Evolutionary conservation across 129 eudicot species (phyloP).

Genomic region (Solidago caesia): DNA sequence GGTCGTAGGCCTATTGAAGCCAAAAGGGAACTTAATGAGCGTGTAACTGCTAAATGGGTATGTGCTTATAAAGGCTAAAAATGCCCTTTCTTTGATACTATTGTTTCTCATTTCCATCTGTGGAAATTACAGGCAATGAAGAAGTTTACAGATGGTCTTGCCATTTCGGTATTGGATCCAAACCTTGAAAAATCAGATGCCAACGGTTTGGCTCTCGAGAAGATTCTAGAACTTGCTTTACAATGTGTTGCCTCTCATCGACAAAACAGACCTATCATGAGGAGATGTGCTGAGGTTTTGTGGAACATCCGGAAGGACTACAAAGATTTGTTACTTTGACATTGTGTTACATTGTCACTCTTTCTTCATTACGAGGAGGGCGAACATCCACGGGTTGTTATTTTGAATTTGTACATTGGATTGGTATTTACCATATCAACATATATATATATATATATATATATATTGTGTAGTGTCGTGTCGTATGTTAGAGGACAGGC

Average conservation of each 20-base stretch:
- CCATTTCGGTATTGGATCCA: slow-evolving; percentile 64
- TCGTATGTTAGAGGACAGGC: neutral
- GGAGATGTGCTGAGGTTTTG: slow-evolving; percentile 77
- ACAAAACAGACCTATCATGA: slow-evolving; percentile 69
- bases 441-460: neutral
- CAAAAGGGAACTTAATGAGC: slow-evolving; percentile 59
- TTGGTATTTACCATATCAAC: neutral
- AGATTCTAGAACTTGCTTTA: slow-evolving; percentile 72
- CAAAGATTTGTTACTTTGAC: slow-evolving; percentile 43
- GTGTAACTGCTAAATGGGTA: slow-evolving; percentile 92
- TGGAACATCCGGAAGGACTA: slow-evolving; percentile 90
- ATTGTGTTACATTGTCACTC: slow-evolving; percentile 2
- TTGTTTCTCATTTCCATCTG: neutral
- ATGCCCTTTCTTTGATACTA: slow-evolving; percentile 4
- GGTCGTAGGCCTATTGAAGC: slow-evolving; percentile 92
- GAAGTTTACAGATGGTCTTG: slow-evolving; percentile 63
- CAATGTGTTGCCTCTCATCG: slow-evolving; percentile 70
- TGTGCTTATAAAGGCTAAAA: slow-evolving; percentile 7
- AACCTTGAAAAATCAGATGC: slow-evolving; percentile 57
- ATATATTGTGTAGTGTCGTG: neutral
- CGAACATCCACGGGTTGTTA: slow-evolving; percentile 5
- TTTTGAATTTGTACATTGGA: neutral
- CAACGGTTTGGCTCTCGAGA: slow-evolving; percentile 52
- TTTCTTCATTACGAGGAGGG: neutral
- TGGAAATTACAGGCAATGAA: slow-evolving; percentile 60